A percentile compares a stretch with the other conserved stretches of the same genome.
Evolutionary conservation across 1,284 basidiomycete species (phyloP).

Genomic region (Tylopilus orsonianus): DNA sequence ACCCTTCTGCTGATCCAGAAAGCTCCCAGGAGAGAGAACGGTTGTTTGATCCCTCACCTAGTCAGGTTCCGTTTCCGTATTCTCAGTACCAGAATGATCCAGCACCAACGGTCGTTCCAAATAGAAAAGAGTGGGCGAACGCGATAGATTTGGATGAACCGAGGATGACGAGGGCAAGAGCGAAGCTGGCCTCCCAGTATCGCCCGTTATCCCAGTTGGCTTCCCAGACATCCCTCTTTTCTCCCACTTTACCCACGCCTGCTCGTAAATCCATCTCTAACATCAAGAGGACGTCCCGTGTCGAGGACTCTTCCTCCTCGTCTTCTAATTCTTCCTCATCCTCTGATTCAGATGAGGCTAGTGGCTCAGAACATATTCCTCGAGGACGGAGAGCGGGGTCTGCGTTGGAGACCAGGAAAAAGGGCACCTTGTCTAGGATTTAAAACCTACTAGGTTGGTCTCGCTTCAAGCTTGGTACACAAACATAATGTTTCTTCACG

Average conservation of each 20-base stretch:
- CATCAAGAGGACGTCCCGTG: conserved; percentile 35
- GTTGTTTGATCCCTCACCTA: conserved; percentile 44
- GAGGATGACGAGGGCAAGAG: conserved; percentile 27
- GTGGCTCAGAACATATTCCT: conserved; percentile 55
- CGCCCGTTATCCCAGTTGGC: conserved; percentile 55
- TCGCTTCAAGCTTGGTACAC: neutral
- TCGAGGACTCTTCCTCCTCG: conserved; percentile 38
- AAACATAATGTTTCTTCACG: neutral
- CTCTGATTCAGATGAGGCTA: conserved; percentile 37
- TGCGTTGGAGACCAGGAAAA: conserved; percentile 26
- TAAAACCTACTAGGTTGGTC: neutral
- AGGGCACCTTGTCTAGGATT: conserved; percentile 14
- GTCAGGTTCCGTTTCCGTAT: conserved; percentile 46
- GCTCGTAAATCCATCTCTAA: conserved; percentile 19
- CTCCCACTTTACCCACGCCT: conserved; percentile 31
- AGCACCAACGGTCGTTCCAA: neutral
- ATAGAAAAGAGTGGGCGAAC: conserved; percentile 4
- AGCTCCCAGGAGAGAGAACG: conserved; percentile 28
- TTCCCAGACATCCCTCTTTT: conserved; percentile 41
- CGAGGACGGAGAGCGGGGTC: conserved; percentile 53
- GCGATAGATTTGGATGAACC: conserved; percentile 37
- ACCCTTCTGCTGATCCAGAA: neutral
- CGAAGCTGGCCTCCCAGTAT: conserved; percentile 33
- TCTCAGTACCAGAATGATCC: conserved; percentile 39
- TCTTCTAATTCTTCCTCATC: too few relatives aligned